Conservation (phyloP, 176 grass and related monocot genomes). For the Oropetium thomaeum region DNA sequence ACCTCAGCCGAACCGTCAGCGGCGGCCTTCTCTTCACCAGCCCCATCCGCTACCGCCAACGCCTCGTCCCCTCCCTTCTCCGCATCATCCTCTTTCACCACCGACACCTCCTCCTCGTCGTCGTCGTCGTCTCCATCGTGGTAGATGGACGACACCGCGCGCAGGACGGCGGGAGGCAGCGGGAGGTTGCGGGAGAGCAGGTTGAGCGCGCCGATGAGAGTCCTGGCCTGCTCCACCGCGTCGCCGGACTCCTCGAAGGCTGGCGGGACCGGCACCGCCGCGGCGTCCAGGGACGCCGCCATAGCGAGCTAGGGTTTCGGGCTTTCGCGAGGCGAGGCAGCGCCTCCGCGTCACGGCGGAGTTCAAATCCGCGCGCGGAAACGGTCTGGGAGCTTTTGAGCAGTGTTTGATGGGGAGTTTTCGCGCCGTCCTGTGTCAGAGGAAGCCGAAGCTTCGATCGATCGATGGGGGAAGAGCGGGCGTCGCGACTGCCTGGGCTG, state of each 20-base stretch:
- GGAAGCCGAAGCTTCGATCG: constrained; percentile 43
- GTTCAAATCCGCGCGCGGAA: constrained; percentile 47
- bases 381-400: constrained; percentile 31
- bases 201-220: constrained; percentile 89
- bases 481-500: background rate
- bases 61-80: background rate
- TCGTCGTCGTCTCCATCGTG: constrained; percentile 25
- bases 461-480: constrained; percentile 20
- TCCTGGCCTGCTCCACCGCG: constrained; percentile 70
- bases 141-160: constrained; percentile 84
- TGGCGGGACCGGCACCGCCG: background rate
- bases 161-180: constrained; percentile 69
- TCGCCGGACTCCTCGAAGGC: constrained; percentile 26
- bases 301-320: constrained; percentile 27
- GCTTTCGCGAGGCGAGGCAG: constrained; percentile 3
- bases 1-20: constrained; percentile 12
- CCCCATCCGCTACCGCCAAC: background rate
- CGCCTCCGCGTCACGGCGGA: background rate
- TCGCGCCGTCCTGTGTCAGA: constrained; percentile 30
- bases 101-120: background rate
- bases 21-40: background rate
- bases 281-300: constrained; percentile 29
- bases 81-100: background rate
- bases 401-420: constrained; percentile 16
- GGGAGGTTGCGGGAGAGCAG: constrained; percentile 96